These are phyloP conservation scores for Hyaloscypha finlandica DNA, from an alignment of 495 filamentous ascomycete genomes.

Conservation along the genomic window DNA sequence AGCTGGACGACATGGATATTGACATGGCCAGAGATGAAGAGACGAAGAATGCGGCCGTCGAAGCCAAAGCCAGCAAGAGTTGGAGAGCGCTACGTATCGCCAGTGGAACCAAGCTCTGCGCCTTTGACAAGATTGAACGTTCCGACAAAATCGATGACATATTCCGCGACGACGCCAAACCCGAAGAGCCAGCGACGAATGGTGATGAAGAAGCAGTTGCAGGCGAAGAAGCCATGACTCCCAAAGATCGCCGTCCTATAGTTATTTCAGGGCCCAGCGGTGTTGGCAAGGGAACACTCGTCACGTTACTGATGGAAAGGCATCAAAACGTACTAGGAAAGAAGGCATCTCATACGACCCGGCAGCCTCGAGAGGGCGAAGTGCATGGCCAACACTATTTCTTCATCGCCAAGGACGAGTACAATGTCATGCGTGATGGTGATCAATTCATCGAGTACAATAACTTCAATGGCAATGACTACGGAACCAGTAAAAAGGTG, in stretches of 20 bases:
- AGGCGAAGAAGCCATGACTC: conserved; percentile 28
- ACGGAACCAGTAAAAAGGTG: conserved; percentile 48
- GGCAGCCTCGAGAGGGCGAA: conserved; percentile 47
- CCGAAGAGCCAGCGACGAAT: conserved; percentile 29
- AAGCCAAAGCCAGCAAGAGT: conserved; percentile 77
- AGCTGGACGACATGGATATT: conserved; percentile 75
- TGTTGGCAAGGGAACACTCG: conserved; percentile 41
- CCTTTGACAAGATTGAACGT: conserved; percentile 86
- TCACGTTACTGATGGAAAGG: conserved; percentile 43
- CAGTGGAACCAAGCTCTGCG: conserved; percentile 64
- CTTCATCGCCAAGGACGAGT: conserved; percentile 49
- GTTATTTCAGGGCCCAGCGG: conserved; percentile 47
- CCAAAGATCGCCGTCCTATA: conserved; percentile 45
- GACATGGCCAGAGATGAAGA: conserved; percentile 74
- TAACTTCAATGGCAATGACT: conserved; percentile 42
- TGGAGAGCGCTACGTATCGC: conserved; percentile 87
- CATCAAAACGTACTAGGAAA: conserved; percentile 45
- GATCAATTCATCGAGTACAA: conserved; percentile 52
- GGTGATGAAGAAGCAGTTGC: conserved; percentile 33
- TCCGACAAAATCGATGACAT: conserved; percentile 64
- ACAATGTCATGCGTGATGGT: conserved; percentile 52
- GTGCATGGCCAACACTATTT: conserved; percentile 39
- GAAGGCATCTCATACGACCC: conserved; percentile 45
- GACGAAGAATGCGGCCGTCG: conserved; percentile 64
- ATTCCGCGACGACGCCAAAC: conserved; percentile 44